A percentile compares a stretch with the other conserved stretches of the same genome.
Conservation (phyloP, 805 yeast genomes). For the Monosporozyma yasuniensis region DNA sequence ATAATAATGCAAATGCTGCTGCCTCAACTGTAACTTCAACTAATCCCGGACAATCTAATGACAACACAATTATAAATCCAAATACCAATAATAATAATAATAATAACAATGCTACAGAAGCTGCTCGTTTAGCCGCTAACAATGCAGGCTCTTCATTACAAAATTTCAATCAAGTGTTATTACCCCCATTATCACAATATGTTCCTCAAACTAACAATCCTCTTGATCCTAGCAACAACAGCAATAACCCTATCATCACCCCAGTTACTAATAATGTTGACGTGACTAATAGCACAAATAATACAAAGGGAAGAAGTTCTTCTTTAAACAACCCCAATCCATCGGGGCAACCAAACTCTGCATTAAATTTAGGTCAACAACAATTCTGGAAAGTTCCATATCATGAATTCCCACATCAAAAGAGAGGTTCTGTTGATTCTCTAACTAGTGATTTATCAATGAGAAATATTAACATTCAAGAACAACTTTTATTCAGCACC, state of each 20-base stretch:
- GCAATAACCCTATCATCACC: not conserved
- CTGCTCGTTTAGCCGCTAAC: not conserved
- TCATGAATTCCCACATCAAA: constrained; percentile 26
- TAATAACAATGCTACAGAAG: not conserved
- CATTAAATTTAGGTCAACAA: constrained; percentile 16
- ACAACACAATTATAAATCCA: not conserved
- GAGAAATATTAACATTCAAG: constrained; percentile 14
- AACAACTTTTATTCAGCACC: constrained; percentile 12
- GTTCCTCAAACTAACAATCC: constrained; percentile 9
- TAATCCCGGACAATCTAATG: not conserved
- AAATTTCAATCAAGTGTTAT: constrained; percentile 5
- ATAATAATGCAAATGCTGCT: too few relatives aligned
- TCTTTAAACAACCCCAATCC: not conserved
- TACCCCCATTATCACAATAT: constrained; percentile 29
- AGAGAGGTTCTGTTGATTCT: constrained; percentile 28
- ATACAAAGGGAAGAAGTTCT: not conserved
- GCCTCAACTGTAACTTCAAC: too few relatives aligned
- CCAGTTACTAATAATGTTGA: not conserved
- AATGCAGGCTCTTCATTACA: not conserved
- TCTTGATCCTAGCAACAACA: not conserved
- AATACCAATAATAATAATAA: not conserved
- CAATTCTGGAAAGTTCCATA: constrained; percentile 32
- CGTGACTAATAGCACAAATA: not conserved
- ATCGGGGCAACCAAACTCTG: not conserved
- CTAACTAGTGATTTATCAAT: constrained; percentile 24